These are phyloP conservation scores for Daldinia decipiens DNA, from an alignment of 495 filamentous ascomycete genomes.

Conservation along the genomic window DNA sequence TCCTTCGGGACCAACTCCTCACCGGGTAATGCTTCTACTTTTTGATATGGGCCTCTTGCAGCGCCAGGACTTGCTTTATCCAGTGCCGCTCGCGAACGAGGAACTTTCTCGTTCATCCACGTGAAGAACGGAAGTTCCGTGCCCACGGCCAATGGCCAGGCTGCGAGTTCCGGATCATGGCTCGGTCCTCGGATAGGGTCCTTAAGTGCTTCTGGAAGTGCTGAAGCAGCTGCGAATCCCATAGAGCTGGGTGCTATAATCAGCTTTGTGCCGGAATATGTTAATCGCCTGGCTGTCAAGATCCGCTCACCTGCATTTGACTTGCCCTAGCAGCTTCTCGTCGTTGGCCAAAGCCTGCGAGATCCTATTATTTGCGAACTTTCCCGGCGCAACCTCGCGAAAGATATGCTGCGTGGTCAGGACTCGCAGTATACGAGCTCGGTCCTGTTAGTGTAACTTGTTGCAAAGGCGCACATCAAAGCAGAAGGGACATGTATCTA, in stretches of 20 bases:
- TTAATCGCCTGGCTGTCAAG: slow-evolving; percentile 15
- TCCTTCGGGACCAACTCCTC: slow-evolving; percentile 37
- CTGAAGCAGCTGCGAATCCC: slow-evolving; percentile 46
- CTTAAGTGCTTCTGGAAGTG: slow-evolving; percentile 49
- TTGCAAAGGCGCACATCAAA: background rate
- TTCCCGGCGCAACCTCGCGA: slow-evolving; percentile 34
- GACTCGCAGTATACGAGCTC: slow-evolving; percentile 34
- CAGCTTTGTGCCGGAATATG: background rate
- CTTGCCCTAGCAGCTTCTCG: slow-evolving; percentile 33
- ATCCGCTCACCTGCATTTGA: slow-evolving; percentile 43
- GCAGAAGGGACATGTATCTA: background rate
- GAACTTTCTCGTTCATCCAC: slow-evolving; percentile 52
- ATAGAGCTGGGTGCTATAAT: slow-evolving; percentile 18
- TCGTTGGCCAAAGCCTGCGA: slow-evolving; percentile 49
- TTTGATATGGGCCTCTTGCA: slow-evolving; percentile 29
- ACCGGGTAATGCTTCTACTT: slow-evolving; percentile 27
- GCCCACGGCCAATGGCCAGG: slow-evolving; percentile 49
- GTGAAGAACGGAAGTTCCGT: slow-evolving; percentile 51
- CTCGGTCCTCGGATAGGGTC: slow-evolving; percentile 44
- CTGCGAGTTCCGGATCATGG: slow-evolving; percentile 41
- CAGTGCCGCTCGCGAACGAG: slow-evolving; percentile 33
- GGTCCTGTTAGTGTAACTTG: background rate
- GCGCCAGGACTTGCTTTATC: slow-evolving; percentile 41
- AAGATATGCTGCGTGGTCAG: slow-evolving; percentile 40
- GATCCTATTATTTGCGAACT: slow-evolving; percentile 45